Percentiles rank a stretch among this genome's conserved stretches.
Conservation (phyloP, 192 early-diverging fungal genomes). For the Coemansia sp. region DNA sequence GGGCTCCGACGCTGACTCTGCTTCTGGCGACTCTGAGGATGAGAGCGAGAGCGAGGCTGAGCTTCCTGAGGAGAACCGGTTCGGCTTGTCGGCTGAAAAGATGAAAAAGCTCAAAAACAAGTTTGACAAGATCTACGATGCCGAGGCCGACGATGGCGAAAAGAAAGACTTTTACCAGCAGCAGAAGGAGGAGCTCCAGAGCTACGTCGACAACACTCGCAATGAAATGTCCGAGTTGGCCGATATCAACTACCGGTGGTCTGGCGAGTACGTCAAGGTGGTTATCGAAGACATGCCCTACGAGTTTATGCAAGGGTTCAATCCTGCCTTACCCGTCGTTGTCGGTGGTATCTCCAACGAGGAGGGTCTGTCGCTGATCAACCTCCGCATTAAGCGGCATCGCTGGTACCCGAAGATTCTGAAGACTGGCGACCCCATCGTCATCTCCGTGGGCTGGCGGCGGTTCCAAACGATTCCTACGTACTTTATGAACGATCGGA, state of each 20-base stretch:
- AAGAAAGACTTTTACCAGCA: slow-evolving; percentile 82
- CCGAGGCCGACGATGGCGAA: slow-evolving; percentile 69
- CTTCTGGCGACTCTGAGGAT: slow-evolving; percentile 50
- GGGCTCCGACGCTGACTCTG: slow-evolving; percentile 34
- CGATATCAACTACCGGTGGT: slow-evolving; percentile 87
- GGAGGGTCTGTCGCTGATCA: slow-evolving; percentile 92
- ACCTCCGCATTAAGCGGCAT: slow-evolving; percentile 95
- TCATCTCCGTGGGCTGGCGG: slow-evolving; percentile 97
- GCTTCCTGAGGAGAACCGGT: slow-evolving; percentile 58
- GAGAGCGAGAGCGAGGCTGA: slow-evolving; percentile 46
- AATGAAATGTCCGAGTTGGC: slow-evolving; percentile 86
- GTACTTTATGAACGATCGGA: slow-evolving; percentile 89
- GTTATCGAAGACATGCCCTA: slow-evolving; percentile 87
- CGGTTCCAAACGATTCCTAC: slow-evolving; percentile 96
- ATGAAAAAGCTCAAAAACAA: slow-evolving; percentile 90
- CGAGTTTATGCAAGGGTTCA: slow-evolving; percentile 93
- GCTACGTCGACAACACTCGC: slow-evolving; percentile 80
- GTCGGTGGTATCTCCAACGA: slow-evolving; percentile 87
- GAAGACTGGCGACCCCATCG: slow-evolving; percentile 97
- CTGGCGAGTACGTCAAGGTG: slow-evolving; percentile 92
- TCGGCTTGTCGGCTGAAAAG: slow-evolving; percentile 68
- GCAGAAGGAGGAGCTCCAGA: slow-evolving; percentile 84
- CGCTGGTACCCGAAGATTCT: slow-evolving; percentile 95
- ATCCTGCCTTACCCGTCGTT: slow-evolving; percentile 88
- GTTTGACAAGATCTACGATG: slow-evolving; percentile 89